Base-by-base conservation (phyloP, 2,329 filamentous ascomycete species). In the Eurotiales sp. region DNA sequence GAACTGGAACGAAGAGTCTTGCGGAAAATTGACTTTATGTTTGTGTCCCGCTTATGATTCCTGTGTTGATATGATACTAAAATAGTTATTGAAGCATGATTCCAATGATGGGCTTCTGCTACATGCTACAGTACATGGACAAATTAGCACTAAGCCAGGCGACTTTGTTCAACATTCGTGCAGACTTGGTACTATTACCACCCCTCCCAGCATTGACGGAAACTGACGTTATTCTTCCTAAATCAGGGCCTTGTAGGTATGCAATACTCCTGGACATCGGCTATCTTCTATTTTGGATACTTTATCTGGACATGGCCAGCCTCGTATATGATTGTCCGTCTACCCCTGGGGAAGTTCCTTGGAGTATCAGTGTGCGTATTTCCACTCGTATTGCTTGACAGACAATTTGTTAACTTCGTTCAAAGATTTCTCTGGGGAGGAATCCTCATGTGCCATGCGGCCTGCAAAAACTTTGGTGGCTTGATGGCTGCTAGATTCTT, bases 401-500 rank as follows among this genome's bases (percentile, higher is more conserved):
- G 25, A 5, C 10, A 27, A 27, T 5, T 10, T 27, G 25, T 27
- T 10, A 27, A 27, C 10, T 5, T 10, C 10, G 25, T 27, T 10
- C 5, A 27, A 6, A 50, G 48, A 11, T 50, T 50, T 8, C 6
- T 50, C 10, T 78, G 76, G 75, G 75, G 75, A 2, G 68, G 76
- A 41, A 70, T 75, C 6, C 74, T 77, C 56, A 62, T 74, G 2
- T 65, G 63, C 21, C 77, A 77, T 74, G 75, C 73, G 1, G 73
- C 66, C 4, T 73, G 71, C 47, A 69, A 76, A 25, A 73, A 66
- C 29, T 79, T 77, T 54, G 62, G 62, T 3, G 72, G 70, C 0
- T 61, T 80, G 3, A 67, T 79, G 53, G 73, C 71, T 0, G 70
- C 74, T 11, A 71, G 77, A 1, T 80, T 80, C 57, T 78, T 79